Evolutionary conservation across 176 grass and related monocot species (phyloP).

Genomic region (Zizania latifolia): DNA sequence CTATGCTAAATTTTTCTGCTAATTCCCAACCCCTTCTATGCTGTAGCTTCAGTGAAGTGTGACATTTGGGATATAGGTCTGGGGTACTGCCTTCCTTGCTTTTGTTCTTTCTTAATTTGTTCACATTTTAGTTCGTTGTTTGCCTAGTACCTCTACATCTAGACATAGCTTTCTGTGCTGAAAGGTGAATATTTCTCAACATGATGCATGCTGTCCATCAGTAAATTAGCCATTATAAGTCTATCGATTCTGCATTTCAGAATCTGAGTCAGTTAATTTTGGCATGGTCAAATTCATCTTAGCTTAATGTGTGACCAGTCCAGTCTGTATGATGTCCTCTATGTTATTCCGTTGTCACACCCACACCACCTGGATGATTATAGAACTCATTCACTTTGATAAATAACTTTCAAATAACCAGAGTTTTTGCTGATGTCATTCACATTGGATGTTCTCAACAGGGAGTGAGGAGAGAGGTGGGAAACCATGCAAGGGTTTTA

Average conservation of each 20-base stretch:
- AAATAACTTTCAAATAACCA: background rate
- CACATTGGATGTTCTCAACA: slow-evolving; percentile 13
- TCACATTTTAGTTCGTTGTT: background rate
- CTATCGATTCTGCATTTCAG: background rate
- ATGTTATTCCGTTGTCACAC: background rate
- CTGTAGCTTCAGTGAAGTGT: background rate
- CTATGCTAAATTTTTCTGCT: background rate
- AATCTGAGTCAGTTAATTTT: background rate
- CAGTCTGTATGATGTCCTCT: background rate
- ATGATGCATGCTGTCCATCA: background rate
- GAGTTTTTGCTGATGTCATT: background rate
- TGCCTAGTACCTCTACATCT: background rate
- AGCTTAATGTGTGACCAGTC: background rate
- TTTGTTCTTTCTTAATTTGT: background rate
- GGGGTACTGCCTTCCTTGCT: background rate
- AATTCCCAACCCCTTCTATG: background rate
- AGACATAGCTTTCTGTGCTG: background rate
- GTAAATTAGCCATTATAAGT: background rate
- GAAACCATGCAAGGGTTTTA: slow-evolving; percentile 64
- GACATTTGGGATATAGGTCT: slow-evolving; percentile 6
- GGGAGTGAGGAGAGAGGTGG: slow-evolving; percentile 94
- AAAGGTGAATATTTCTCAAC: background rate
- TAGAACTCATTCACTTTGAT: background rate
- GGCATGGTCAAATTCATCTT: background rate
- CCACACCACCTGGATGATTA: background rate